Conservation (phyloP, 306 rosid genomes). For the Sesbania bispinosa region DNA sequence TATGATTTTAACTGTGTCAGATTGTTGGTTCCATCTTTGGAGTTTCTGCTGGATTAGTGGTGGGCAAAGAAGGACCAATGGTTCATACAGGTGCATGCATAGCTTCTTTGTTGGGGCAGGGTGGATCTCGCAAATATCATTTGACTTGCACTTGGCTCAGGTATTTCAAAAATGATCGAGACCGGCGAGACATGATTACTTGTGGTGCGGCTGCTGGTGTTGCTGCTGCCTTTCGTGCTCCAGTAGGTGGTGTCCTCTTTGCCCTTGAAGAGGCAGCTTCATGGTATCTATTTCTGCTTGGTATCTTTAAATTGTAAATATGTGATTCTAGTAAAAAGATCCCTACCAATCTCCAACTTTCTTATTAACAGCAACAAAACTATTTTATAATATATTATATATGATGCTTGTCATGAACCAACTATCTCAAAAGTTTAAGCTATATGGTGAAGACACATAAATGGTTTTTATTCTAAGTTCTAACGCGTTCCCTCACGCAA, state of each 20-base stretch:
- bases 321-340: not conserved
- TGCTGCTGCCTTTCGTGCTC: conserved; percentile 94
- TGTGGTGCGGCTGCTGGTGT: conserved; percentile 98
- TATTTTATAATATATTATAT: not conserved
- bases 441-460: no score
- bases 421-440: no score
- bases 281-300: conserved; percentile 55
- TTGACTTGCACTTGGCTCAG: conserved; percentile 77
- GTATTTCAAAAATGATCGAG: conserved; percentile 82
- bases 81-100: conserved; percentile 96
- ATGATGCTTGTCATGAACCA: no score
- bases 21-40: conserved; percentile 81
- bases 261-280: conserved; percentile 98
- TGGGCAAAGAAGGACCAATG: conserved; percentile 99
- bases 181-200: conserved; percentile 89
- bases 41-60: conserved; percentile 87
- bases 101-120: conserved; percentile 84
- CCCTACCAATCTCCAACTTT: not conserved
- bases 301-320: not conserved
- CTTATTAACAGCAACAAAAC: not conserved
- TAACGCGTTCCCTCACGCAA: no score
- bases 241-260: conserved; percentile 95
- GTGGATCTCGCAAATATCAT: conserved; percentile 78
- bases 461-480: no score
- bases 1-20: conserved; percentile 41